A percentile compares a stretch with the other conserved stretches of the same genome.
Conservation (phyloP, 176 grass and related monocot genomes). For the Aegilops sharonensis region DNA sequence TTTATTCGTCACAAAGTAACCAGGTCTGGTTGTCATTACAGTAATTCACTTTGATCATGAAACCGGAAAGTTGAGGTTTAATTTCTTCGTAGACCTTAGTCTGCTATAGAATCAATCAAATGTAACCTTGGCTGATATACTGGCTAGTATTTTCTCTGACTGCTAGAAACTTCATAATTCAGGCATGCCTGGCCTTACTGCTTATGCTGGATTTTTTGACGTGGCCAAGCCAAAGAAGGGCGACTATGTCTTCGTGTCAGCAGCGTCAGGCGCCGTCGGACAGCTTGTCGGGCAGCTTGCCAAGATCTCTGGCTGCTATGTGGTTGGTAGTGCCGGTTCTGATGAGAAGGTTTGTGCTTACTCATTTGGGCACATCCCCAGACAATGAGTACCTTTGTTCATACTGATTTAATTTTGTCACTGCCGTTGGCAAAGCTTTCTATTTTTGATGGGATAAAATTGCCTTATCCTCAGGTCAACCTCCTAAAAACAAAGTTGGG, state of each 20-base stretch:
- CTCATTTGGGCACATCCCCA: not conserved
- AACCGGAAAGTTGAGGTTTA: not conserved
- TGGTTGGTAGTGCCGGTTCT: not conserved
- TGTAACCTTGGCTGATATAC: not conserved
- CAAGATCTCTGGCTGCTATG: not conserved
- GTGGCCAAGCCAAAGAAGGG: not conserved
- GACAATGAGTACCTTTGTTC: not conserved
- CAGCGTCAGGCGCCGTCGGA: not conserved
- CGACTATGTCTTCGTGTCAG: not conserved
- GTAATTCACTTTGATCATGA: not conserved
- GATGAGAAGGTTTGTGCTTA: not conserved
- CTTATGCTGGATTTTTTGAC: not conserved
- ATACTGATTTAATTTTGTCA: not conserved
- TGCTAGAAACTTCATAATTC: not conserved
- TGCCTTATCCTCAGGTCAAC: not conserved
- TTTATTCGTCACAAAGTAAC: not conserved
- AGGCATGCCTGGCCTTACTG: not conserved
- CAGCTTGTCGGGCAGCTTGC: not conserved
- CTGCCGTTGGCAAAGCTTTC: not conserved
- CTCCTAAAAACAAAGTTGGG: not conserved
- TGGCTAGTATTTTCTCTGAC: not conserved
- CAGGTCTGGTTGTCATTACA: not conserved
- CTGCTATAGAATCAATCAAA: no score
- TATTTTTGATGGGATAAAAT: not conserved
- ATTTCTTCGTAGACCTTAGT: not conserved